These are phyloP conservation scores for Pedinophyceae sp. DNA, from an alignment of 139 green algal species.

Conservation along the genomic window DNA sequence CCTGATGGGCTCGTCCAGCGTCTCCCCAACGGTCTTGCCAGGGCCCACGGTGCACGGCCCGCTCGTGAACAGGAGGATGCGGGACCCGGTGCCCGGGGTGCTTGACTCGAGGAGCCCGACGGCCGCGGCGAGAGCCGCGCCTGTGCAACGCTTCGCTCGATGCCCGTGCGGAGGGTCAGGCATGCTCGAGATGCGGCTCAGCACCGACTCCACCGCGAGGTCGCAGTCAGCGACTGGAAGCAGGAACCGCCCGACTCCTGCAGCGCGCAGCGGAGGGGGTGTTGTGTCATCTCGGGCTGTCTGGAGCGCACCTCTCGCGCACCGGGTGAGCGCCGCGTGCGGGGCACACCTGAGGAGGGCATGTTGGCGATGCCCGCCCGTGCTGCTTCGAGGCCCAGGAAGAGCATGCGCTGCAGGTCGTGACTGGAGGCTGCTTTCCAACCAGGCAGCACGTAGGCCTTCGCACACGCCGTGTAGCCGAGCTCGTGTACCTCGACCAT, in stretches of 20 bases:
- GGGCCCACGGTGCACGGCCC: conserved; percentile 29
- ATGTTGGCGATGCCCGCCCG: background rate
- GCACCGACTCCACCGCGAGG: conserved; percentile 15
- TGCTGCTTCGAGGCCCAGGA: background rate
- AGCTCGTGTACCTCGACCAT: conserved; percentile 16
- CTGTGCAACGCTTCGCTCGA: conserved; percentile 24
- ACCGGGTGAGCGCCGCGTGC: background rate
- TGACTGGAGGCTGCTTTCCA: background rate
- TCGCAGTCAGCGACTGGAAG: conserved; percentile 28
- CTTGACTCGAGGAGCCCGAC: background rate
- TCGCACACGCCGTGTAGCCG: background rate
- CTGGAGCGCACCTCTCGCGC: background rate
- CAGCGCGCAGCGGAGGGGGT: background rate
- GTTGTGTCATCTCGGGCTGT: background rate
- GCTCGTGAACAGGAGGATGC: conserved; percentile 30
- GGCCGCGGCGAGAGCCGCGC: conserved; percentile 26
- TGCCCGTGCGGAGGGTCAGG: background rate
- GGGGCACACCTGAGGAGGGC: background rate
- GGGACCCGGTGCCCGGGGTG: conserved; percentile 1
- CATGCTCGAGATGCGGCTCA: conserved; percentile 22
- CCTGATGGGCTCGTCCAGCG: conserved; percentile 22
- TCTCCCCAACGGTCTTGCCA: conserved; percentile 20
- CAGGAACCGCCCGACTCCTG: conserved; percentile 17
- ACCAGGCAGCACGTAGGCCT: background rate
- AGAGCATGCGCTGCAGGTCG: background rate